Percentiles rank a stretch among this genome's conserved stretches.
phyloP scores from a whole-genome alignment of 176 grass and related monocot species.

The Oryza australiensis region DNA sequence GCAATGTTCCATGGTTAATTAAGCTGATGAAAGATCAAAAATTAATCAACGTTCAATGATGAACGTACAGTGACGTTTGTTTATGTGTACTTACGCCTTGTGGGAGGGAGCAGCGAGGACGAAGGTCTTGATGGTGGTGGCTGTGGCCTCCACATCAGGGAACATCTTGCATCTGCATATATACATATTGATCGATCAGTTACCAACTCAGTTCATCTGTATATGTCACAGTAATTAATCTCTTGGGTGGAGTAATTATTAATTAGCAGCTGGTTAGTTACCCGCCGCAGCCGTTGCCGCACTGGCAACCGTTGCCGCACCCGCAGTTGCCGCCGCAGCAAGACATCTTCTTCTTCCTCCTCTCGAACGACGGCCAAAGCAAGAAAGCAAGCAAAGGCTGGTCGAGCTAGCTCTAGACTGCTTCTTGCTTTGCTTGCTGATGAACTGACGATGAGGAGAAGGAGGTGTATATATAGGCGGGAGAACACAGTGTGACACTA shows the following conservation, averaged over 20 bases:
- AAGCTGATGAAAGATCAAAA: no score
- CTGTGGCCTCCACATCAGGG: constrained; percentile 57
- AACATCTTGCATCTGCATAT: constrained; percentile 58
- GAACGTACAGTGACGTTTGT: no score
- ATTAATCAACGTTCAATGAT: no score
- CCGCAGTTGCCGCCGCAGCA: constrained; percentile 87
- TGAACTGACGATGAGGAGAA: not conserved
- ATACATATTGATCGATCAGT: no score
- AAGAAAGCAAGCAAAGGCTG: no score
- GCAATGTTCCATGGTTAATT: no score
- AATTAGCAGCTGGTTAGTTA: constrained; percentile 2
- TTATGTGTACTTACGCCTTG: constrained; percentile 43
- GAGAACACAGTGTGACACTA: no score
- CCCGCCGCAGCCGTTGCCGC: constrained; percentile 69
- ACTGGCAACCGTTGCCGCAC: constrained; percentile 70
- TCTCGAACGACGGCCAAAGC: not conserved
- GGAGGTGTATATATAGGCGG: constrained; percentile 50
- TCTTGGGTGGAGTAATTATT: no score
- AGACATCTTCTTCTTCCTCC: constrained; percentile 48
- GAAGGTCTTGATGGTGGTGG: constrained; percentile 44
- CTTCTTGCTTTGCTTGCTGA: constrained; percentile 45
- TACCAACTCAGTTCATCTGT: no score
- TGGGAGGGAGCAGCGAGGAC: constrained; percentile 37
- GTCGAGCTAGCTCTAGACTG: not conserved
- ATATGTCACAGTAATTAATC: no score